These are phyloP conservation scores for Tubosaeta sp. DNA, from an alignment of 768 basidiomycete species.

Conservation along the genomic window DNA sequence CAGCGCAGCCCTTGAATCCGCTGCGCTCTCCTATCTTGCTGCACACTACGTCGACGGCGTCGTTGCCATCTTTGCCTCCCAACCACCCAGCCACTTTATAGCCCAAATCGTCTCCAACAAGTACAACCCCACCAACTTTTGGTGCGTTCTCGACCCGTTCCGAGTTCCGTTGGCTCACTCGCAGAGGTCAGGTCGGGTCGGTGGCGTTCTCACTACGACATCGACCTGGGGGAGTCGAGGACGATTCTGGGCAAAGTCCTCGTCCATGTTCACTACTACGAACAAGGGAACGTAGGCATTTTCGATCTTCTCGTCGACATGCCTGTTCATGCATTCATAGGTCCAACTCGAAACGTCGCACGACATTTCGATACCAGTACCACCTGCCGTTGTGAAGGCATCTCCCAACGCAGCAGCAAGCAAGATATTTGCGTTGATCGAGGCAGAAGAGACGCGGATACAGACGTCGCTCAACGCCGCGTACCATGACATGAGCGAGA, in stretches of 20 bases:
- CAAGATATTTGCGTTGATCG: constrained; percentile 77
- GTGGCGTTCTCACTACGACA: constrained; percentile 85
- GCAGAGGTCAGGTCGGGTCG: constrained; percentile 71
- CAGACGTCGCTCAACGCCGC: constrained; percentile 76
- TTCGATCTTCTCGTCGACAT: not conserved
- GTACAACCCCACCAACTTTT: constrained; percentile 91
- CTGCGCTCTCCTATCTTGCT: constrained; percentile 61
- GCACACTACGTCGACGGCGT: constrained; percentile 86
- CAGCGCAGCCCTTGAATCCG: constrained; percentile 68
- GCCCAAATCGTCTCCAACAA: constrained; percentile 93
- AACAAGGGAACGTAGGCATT: constrained; percentile 82
- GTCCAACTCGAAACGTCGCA: constrained; percentile 87
- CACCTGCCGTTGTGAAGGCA: constrained; percentile 51
- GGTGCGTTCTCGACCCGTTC: constrained; percentile 43
- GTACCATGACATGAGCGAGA: constrained; percentile 89
- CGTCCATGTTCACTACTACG: constrained; percentile 93
- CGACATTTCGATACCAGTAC: constrained; percentile 58
- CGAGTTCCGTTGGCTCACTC: not conserved
- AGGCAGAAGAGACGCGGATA: constrained; percentile 74
- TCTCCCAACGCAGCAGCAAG: constrained; percentile 51
- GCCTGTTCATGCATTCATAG: constrained; percentile 35
- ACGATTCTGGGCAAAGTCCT: constrained; percentile 68
- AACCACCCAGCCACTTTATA: constrained; percentile 47
- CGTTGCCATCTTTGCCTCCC: constrained; percentile 61
- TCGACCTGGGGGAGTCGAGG: constrained; percentile 57